Base-by-base conservation (phyloP, 352 stramenopile genomes). In the Pythium guiyangense region DNA sequence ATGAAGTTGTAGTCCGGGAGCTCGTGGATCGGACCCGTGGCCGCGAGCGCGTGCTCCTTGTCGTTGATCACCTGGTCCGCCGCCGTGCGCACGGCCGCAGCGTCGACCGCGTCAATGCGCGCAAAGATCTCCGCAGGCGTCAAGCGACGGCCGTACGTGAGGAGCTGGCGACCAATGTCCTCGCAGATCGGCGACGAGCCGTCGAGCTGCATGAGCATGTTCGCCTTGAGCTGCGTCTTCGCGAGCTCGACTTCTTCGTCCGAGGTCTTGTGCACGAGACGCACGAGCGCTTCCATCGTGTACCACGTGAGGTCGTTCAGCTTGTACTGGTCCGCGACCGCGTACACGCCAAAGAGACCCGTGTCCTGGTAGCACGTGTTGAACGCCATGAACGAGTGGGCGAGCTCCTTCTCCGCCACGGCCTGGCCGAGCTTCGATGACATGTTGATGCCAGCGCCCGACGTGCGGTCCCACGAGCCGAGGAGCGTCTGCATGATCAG, bases 301-400 rank as follows among this genome's bases (percentile, higher is more conserved):
- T 96, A 96, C 86, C 86, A 96, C 56, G 83, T 94, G 72, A 96
- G 66, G 77, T 98, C 93, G 71, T 98, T 96, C 48, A 99, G 74
- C 80, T 98, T 98, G 78, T 96, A 92, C 73, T 90, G 86, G 72
- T 96, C 85, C 26, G 73, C 94, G 57, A 99, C 92, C 52, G 94
- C 88, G 82, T 99, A 99, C 40, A 99, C 82, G 60, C 97, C 98
- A 70, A 99, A 99, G 35, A 99, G 86, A 60, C 97, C 97, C 40
- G 96, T 99, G 76, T 99, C 98, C 80, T 99, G 98, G 88, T 99
- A 99, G 82, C 94, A 99, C 59, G 97, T 99, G 86, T 99, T 99
- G 84, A 99, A 99, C 29, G 96, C 98, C 71, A 96, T 98, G 77
- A 98, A 97, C 50, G 88, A 98, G 82, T 99, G 96, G 40, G 95